These are phyloP conservation scores for Cyberlindnera saturnus DNA, from an alignment of 805 yeast genomes.

Conservation along the genomic window DNA sequence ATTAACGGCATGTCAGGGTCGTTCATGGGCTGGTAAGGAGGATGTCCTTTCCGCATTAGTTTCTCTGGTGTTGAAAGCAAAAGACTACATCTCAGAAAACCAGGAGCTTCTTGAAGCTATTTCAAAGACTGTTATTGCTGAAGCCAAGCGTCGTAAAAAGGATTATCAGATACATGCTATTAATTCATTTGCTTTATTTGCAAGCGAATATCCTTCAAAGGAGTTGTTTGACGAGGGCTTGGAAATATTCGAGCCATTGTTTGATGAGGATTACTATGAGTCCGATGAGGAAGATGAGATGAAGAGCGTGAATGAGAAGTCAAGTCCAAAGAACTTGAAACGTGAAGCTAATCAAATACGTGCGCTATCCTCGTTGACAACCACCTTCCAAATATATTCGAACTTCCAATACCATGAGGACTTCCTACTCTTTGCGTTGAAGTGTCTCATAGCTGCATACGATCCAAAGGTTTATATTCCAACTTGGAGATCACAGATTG, in stretches of 20 bases:
- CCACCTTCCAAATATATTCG: slow-evolving; percentile 24
- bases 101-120: slow-evolving; percentile 32
- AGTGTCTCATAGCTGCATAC: slow-evolving; percentile 23
- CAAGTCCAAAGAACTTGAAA: slow-evolving; percentile 36
- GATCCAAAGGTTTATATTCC: slow-evolving; percentile 24
- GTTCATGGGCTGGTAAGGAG: slow-evolving; percentile 89
- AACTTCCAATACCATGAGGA: slow-evolving; percentile 16
- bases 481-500: slow-evolving; percentile 59
- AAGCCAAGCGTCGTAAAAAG: slow-evolving; percentile 61
- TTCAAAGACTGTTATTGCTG: slow-evolving; percentile 43
- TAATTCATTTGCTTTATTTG: slow-evolving; percentile 45
- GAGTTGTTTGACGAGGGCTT: slow-evolving; percentile 30
- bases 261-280: slow-evolving; percentile 34
- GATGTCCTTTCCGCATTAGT: slow-evolving; percentile 65
- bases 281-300: slow-evolving; percentile 32
- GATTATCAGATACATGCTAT: slow-evolving; percentile 56
- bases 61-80: slow-evolving; percentile 43
- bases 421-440: slow-evolving; percentile 26
- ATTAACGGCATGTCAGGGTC: slow-evolving; percentile 60
- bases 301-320: slow-evolving; percentile 28
- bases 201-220: slow-evolving; percentile 30
- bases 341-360: slow-evolving; percentile 42
- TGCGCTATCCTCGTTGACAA: slow-evolving; percentile 32
- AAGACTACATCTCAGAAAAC: slow-evolving; percentile 27
- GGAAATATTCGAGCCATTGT: slow-evolving; percentile 24